Evolutionary conservation across 805 yeast species (phyloP).

Genomic region (Metschnikowia drakensbergensis): DNA sequence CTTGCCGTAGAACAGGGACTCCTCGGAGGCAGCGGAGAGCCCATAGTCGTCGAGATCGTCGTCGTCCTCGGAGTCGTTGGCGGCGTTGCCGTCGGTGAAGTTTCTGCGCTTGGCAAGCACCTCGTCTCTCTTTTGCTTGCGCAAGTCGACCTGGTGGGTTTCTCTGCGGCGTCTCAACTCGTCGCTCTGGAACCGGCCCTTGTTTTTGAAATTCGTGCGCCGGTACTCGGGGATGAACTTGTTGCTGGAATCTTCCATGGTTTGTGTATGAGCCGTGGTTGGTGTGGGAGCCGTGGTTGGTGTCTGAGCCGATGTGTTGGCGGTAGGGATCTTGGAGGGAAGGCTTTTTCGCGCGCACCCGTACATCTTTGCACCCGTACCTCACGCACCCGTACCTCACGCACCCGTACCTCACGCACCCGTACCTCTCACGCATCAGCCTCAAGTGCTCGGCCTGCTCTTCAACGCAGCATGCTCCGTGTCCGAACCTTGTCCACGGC

Average conservation of each 20-base stretch:
- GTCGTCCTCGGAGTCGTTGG: constrained; percentile 42
- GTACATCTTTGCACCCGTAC: background rate
- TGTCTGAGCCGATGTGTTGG: constrained; percentile 2
- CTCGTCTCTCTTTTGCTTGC: constrained; percentile 96
- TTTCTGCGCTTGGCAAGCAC: constrained; percentile 91
- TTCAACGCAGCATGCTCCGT: constrained; percentile 5
- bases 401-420: background rate
- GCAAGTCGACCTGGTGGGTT: constrained; percentile 91
- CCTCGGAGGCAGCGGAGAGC: constrained; percentile 45
- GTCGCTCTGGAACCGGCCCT: constrained; percentile 89
- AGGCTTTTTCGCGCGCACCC: constrained; percentile 1
- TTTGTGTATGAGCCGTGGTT: background rate
- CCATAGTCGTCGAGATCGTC: constrained; percentile 35
- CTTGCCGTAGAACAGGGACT: constrained; percentile 37
- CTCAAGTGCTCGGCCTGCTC: too few relatives aligned
- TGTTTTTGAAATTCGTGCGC: constrained; percentile 92
- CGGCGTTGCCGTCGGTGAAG: constrained; percentile 37
- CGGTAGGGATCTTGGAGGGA: constrained; percentile 1
- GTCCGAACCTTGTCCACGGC: constrained; percentile 8
- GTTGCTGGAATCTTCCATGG: constrained; percentile 73
- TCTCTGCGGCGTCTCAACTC: constrained; percentile 98
- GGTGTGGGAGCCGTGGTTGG: background rate
- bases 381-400: background rate
- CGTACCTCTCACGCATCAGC: background rate
- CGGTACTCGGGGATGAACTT: constrained; percentile 97